phyloP scores from a whole-genome alignment of 1,139 yeast species.

The Nematodospora anomalae region DNA sequence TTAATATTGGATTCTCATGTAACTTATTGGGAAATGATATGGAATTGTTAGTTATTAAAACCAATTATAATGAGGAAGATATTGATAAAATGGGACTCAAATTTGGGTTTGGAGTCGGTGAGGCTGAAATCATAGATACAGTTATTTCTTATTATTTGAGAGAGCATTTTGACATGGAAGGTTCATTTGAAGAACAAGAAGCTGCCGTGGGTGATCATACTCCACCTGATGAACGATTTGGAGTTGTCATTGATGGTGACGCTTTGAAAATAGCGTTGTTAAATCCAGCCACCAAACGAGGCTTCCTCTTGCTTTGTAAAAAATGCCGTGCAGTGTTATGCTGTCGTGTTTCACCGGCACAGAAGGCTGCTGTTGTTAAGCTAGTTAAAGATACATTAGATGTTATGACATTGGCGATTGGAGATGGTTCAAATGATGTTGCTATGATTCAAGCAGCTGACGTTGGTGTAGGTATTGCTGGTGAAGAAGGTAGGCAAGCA shows the following conservation, averaged over 20 bases:
- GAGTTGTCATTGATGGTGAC: constrained; percentile 90
- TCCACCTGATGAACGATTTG: constrained; percentile 76
- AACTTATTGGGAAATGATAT: constrained; percentile 49
- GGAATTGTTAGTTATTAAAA: constrained; percentile 45
- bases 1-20: constrained; percentile 52
- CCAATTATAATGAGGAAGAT: constrained; percentile 31
- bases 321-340: constrained; percentile 94
- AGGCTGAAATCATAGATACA: constrained; percentile 44
- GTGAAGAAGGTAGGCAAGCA: constrained; percentile 98
- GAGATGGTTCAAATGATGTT: constrained; percentile 98
- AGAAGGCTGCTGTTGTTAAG: constrained; percentile 93
- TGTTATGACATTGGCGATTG: constrained; percentile 84
- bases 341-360: constrained; percentile 97
- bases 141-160: constrained; percentile 61
- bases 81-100: constrained; percentile 28
- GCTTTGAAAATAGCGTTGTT: constrained; percentile 74
- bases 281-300: constrained; percentile 54
- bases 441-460: constrained; percentile 99
- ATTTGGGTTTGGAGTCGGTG: constrained; percentile 30
- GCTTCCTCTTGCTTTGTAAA: constrained; percentile 83
- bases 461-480: constrained; percentile 97
- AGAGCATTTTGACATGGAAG: constrained; percentile 63
- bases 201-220: constrained; percentile 69
- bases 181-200: constrained; percentile 57
- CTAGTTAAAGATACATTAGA: constrained; percentile 81